Evolutionary conservation across 495 filamentous ascomycete genomes (phyloP), one percentile per base, ranked within the genome.

Genomic region (Aspergillus homomorphus): DNA sequence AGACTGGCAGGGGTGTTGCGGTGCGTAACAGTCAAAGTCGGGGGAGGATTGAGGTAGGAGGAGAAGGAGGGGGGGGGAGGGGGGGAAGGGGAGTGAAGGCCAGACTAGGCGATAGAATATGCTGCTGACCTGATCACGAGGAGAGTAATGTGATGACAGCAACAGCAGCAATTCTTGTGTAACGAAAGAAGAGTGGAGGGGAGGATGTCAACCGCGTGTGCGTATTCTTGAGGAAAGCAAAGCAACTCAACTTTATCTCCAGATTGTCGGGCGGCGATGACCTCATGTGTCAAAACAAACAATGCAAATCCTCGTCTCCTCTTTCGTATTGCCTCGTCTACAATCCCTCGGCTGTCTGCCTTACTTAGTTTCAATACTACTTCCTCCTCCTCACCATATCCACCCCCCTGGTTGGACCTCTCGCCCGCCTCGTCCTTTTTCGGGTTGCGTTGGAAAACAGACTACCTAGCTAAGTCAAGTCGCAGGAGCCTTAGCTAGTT

Each of bases 281-380:
- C 53, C 48, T 60, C 53, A 60, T 60, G 48, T 30, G 23, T 15
- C 42, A 21, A 51, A 41, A 26, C 48, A 38, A 56, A 56, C 50
- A 28, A 18, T 45, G 38, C 38, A 55, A 43, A 30, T 28, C 48
- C 4, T 51, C 48, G 8, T 5, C 15, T 5, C 33, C 15, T 38
- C 33, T 9, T 12, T 38, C 33, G 33, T 38, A 38, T 38, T 38
- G 33, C 33, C 48, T 23, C 48, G 48, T 22, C 14, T 28, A 1
- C 48, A 6, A 6, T 21, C 21, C 22, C 4, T 7, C n/a, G n/a
- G n/a, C n/a, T n/a, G n/a, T n/a, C n/a, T n/a, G n/a, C n/a, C n/a
- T n/a, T n/a, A n/a, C n/a, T n/a, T n/a, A n/a, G n/a, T n/a, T n/a
- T n/a, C n/a, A n/a, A n/a, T n/a, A n/a, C n/a, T n/a, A n/a, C n/a